Conservation (phyloP, 2,329 filamentous ascomycete species). For the Phaeosphaeria sp. region DNA sequence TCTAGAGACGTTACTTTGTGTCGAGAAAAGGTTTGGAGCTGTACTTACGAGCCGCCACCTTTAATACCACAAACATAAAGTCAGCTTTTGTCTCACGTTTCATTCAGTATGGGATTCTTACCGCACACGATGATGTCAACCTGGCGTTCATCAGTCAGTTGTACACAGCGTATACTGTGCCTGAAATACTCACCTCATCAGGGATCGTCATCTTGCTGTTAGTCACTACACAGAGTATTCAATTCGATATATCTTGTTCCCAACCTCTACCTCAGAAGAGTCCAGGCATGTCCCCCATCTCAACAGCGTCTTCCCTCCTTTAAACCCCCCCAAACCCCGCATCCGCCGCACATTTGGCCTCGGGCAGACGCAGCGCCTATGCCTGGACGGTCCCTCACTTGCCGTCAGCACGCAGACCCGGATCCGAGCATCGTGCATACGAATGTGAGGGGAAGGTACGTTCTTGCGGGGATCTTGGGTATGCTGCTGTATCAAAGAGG, state of each 20-base stretch:
- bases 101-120: neutral
- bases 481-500: constrained; percentile 12
- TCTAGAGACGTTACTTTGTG: constrained; percentile 4
- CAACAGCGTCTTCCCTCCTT: constrained; percentile 25
- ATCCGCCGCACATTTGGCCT: constrained; percentile 28
- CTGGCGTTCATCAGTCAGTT: constrained; percentile 11
- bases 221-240: constrained; percentile 4
- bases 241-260: constrained; percentile 1
- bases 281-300: constrained; percentile 29
- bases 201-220: constrained; percentile 65
- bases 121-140: constrained; percentile 83
- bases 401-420: constrained; percentile 19
- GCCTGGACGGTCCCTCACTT: constrained; percentile 18
- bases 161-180: constrained; percentile 7
- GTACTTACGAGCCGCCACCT: constrained; percentile 63
- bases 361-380: constrained; percentile 32
- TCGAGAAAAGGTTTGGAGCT: neutral
- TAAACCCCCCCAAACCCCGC: constrained; percentile 45
- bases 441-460: constrained; percentile 33
- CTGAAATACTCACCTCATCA: constrained; percentile 61
- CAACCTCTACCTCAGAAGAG: constrained; percentile 34
- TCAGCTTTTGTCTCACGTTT: neutral
- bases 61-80: neutral
- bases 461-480: constrained; percentile 16
- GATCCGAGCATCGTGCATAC: constrained; percentile 21